These are phyloP conservation scores for Crithidia expoeki DNA, from an alignment of 208 protist species.

Conservation along the genomic window DNA sequence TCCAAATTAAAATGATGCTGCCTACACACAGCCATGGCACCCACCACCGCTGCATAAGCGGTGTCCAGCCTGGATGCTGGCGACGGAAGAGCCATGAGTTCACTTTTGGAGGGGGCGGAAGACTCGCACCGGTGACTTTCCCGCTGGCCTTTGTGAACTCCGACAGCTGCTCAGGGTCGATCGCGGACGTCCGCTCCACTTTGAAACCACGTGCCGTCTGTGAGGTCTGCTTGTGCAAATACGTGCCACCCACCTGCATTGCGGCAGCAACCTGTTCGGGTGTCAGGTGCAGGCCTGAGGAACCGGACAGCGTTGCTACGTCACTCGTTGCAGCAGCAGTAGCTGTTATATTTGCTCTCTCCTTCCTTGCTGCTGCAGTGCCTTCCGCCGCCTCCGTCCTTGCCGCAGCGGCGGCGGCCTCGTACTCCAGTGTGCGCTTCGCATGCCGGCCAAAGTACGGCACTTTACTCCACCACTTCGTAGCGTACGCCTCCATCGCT, in stretches of 20 bases:
- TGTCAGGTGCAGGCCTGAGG: conserved; percentile 24
- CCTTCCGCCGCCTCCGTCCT: too few species aligned
- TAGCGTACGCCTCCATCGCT: conserved; percentile 75
- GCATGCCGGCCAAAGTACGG: conserved; percentile 62
- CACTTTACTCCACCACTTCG: conserved; percentile 56
- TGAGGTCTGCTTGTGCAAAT: conserved; percentile 41
- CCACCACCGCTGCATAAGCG: conserved; percentile 87
- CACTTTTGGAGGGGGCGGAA: conserved; percentile 22
- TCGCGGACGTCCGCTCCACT: conserved; percentile 65
- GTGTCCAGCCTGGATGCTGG: conserved; percentile 71
- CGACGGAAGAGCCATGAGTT: conserved; percentile 86
- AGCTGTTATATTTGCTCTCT: too few species aligned
- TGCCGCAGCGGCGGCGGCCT: conserved; percentile 29
- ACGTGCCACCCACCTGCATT: conserved; percentile 30
- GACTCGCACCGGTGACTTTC: not conserved
- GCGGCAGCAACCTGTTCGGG: conserved; percentile 34
- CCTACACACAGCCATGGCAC: conserved; percentile 69
- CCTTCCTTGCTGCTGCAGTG: too few species aligned
- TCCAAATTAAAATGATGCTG: conserved; percentile 63
- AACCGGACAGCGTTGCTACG: not conserved
- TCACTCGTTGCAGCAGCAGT: conserved; percentile 8
- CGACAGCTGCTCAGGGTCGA: conserved; percentile 24
- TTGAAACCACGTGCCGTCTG: conserved; percentile 36
- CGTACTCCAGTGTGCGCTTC: conserved; percentile 38
- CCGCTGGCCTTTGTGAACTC: conserved; percentile 11